Conservation (phyloP, 352 stramenopile genomes). For the Pythium sukuiense region DNA sequence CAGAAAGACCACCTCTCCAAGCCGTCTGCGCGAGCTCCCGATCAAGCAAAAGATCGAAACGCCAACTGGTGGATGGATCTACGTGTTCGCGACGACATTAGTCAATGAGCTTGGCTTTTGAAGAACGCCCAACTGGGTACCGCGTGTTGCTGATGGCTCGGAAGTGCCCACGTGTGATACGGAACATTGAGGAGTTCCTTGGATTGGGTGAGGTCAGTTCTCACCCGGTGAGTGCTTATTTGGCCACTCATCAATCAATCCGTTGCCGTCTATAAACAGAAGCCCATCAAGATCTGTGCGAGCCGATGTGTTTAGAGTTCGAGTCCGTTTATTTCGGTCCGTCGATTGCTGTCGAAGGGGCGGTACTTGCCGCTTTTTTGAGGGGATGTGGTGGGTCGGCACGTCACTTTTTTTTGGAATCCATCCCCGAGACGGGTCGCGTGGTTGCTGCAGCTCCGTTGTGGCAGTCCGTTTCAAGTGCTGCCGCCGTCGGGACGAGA, state of each 20-base stretch:
- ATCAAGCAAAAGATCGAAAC: neutral
- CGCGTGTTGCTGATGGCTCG: neutral
- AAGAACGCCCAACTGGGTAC: neutral
- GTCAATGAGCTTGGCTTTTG: too few relatives aligned
- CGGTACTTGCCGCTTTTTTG: neutral
- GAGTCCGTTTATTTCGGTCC: neutral
- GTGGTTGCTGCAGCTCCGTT: too few relatives aligned
- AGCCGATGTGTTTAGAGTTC: neutral
- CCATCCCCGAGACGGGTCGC: neutral
- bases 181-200: too few relatives aligned
- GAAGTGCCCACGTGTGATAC: too few relatives aligned
- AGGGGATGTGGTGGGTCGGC: neutral
- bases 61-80: constrained; percentile 4
- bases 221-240: too few relatives aligned
- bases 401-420: neutral
- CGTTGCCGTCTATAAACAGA: neutral
- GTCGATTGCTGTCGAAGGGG: neutral
- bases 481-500: neutral
- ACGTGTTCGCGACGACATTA: neutral
- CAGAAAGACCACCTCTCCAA: neutral
- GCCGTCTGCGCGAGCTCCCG: neutral
- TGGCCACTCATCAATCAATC: neutral
- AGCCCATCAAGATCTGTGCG: neutral
- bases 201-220: too few relatives aligned
- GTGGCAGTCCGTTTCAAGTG: neutral